Percentiles rank a stretch among this genome's conserved stretches.
Conservation (phyloP, 805 yeast species). For the Starmerella floris region DNA sequence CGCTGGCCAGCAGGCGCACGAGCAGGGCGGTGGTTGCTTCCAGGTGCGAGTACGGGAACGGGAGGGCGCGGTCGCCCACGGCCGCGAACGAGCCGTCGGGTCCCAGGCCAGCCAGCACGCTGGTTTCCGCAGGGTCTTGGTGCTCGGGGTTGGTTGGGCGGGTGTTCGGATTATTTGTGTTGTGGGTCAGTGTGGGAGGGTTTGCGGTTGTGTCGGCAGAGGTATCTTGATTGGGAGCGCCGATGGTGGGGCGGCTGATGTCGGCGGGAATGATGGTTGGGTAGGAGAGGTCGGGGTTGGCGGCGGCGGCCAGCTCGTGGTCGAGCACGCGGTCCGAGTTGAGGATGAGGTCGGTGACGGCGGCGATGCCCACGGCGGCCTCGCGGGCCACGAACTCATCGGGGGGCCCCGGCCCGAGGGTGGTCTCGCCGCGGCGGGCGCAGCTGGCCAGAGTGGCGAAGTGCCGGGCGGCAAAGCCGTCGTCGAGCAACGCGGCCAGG, state of each 20-base stretch:
- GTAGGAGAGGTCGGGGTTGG: background rate
- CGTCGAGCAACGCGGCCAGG: slow-evolving; percentile 44
- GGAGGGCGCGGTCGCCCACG: background rate
- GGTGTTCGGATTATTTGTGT: background rate
- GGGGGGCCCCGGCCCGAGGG: slow-evolving; percentile 20
- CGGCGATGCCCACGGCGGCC: slow-evolving; percentile 3
- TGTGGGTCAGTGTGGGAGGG: background rate
- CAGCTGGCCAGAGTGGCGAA: background rate
- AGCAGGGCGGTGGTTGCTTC: background rate
- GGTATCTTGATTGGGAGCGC: background rate
- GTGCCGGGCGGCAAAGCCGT: slow-evolving; percentile 9
- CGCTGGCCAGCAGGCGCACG: slow-evolving; percentile 23
- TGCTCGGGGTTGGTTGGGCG: background rate
- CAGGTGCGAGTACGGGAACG: background rate
- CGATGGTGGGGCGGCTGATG: background rate
- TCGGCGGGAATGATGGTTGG: background rate
- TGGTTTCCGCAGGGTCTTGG: background rate
- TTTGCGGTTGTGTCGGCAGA: too few relatives aligned
- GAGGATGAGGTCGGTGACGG: slow-evolving; percentile 26
- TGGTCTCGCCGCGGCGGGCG: background rate
- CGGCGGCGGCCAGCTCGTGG: background rate
- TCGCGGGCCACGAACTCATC: slow-evolving; percentile 3
- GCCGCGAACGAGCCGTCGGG: background rate
- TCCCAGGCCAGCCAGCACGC: background rate
- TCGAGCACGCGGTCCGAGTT: background rate